A percentile compares a stretch with the other conserved stretches of the same genome.
These are phyloP conservation scores for Phaseolus coccineus DNA, from an alignment of 331 rosid genomes.

Conservation along the genomic window DNA sequence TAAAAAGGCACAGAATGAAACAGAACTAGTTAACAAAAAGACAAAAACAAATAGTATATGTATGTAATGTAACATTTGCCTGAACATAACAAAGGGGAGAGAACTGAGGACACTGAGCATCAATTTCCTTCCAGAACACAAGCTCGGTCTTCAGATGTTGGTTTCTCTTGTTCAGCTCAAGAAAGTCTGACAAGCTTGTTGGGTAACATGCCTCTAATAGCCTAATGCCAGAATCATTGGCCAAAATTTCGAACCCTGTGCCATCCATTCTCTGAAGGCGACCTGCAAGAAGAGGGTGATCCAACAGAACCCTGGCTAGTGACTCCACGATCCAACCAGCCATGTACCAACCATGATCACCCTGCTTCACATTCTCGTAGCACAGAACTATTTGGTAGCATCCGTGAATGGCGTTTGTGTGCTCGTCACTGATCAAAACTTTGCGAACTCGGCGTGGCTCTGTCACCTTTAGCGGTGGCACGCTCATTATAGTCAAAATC, in stretches of 20 bases:
- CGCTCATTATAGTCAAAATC: slow-evolving; percentile 49
- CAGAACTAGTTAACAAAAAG: no score
- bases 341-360: slow-evolving; percentile 51
- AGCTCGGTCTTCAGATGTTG: slow-evolving; percentile 55
- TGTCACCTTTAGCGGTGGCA: slow-evolving; percentile 55
- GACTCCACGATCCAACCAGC: slow-evolving; percentile 76
- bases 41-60: neutral
- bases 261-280: slow-evolving; percentile 40
- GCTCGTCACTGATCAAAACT: slow-evolving; percentile 26
- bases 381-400: slow-evolving; percentile 58
- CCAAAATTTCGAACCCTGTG: slow-evolving; percentile 46
- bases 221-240: slow-evolving; percentile 65
- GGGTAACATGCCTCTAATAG: slow-evolving; percentile 51
- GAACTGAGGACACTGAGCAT: slow-evolving; percentile 50
- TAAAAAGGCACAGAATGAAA: no score
- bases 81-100: slow-evolving; percentile 70
- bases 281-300: slow-evolving; percentile 67
- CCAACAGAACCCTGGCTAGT: slow-evolving; percentile 50
- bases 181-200: slow-evolving; percentile 42
- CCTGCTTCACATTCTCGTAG: slow-evolving; percentile 40
- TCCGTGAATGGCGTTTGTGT: slow-evolving; percentile 36
- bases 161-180: slow-evolving; percentile 28
- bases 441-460: slow-evolving; percentile 47
- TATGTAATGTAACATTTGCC: slow-evolving; percentile 40
- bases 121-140: slow-evolving; percentile 68